phyloP scores from a whole-genome alignment of 129 eudicot genomes.

The Saussurea involucrata region DNA sequence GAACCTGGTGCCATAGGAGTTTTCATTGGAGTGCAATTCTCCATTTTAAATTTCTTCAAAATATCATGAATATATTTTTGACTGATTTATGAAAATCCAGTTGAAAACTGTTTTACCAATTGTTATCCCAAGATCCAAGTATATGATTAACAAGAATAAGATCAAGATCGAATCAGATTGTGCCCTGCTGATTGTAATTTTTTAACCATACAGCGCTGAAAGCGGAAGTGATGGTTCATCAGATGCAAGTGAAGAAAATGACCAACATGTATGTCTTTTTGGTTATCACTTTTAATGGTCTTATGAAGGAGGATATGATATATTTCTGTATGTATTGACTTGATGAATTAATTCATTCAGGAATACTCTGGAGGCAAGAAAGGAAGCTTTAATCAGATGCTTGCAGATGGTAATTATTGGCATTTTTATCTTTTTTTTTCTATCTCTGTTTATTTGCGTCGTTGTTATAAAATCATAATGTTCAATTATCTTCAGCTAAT shows the following conservation, averaged over 20 bases:
- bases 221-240: conserved; percentile 89
- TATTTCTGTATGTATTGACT: conserved; percentile 3
- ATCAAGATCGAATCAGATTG: too few species aligned
- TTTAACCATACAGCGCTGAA: conserved; percentile 50
- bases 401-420: conserved; percentile 70
- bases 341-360: conserved; percentile 27
- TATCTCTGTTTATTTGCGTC: background rate
- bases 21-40: too few species aligned
- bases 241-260: conserved; percentile 72
- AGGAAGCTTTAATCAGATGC: conserved; percentile 97
- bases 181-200: conserved; percentile 6
- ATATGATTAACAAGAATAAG: too few species aligned
- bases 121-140: too few species aligned
- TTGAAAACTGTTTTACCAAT: too few species aligned
- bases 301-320: background rate
- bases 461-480: background rate
- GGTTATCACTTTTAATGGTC: background rate
- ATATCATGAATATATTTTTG: too few species aligned
- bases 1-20: too few species aligned
- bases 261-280: conserved; percentile 43
- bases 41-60: too few species aligned
- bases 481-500: conserved; percentile 45
- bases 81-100: too few species aligned
- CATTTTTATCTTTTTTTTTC: background rate
- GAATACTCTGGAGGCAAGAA: conserved; percentile 66